phyloP scores from a whole-genome alignment of 1,284 basidiomycete species.

The Papiliotrema flavescens region DNA sequence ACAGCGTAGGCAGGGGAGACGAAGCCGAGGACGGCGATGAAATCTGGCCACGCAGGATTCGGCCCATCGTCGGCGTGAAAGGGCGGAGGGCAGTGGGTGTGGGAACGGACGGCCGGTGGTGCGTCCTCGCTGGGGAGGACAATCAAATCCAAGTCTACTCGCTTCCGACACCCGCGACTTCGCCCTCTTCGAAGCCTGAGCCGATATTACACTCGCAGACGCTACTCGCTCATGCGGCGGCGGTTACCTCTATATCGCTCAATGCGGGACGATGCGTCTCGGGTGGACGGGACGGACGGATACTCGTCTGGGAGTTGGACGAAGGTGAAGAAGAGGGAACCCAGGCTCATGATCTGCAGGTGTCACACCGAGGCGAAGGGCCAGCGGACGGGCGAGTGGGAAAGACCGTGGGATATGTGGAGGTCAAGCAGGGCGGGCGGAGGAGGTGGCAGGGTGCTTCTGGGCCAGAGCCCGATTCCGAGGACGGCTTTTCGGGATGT shows the following conservation, averaged over 20 bases:
- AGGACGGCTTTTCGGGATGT: background rate
- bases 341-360: slow-evolving; percentile 1
- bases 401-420: slow-evolving; percentile 37
- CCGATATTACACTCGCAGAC: slow-evolving; percentile 37
- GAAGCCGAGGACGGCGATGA: slow-evolving; percentile 13
- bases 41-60: slow-evolving; percentile 33
- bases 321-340: slow-evolving; percentile 13
- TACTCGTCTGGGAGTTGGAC: slow-evolving; percentile 48
- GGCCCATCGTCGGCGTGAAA: slow-evolving; percentile 37
- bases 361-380: too few relatives aligned
- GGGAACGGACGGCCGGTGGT: slow-evolving; percentile 43
- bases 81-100: slow-evolving; percentile 35
- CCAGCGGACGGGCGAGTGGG: slow-evolving; percentile 15
- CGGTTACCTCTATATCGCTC: slow-evolving; percentile 39
- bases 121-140: slow-evolving; percentile 44
- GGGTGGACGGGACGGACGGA: slow-evolving; percentile 40
- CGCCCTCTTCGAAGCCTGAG: slow-evolving; percentile 7
- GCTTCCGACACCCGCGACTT: slow-evolving; percentile 23
- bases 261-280: slow-evolving; percentile 38
- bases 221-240: slow-evolving; percentile 37
- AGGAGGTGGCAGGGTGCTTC: slow-evolving; percentile 12
- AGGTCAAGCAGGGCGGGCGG: slow-evolving; percentile 31
- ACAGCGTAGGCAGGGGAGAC: slow-evolving; percentile 23
- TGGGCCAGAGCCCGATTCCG: slow-evolving; percentile 4
- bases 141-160: slow-evolving; percentile 47